Base-by-base conservation (phyloP, 2,329 filamentous ascomycete species). In the Xylaria sp. region DNA sequence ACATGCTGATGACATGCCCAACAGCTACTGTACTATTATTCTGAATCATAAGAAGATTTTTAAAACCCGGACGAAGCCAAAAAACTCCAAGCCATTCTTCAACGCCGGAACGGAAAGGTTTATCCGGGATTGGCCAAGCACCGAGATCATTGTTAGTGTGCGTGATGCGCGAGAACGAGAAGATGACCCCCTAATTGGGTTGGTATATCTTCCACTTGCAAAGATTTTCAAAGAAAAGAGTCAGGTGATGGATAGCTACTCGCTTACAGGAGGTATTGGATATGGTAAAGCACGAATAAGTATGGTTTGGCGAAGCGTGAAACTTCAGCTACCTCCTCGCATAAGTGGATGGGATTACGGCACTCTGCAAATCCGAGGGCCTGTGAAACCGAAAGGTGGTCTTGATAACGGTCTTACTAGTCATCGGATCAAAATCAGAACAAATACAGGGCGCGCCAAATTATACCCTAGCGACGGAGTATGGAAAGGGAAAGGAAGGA, bases 31-130 rank as follows among this genome's bases (percentile, higher is more conserved):
- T 77, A 92, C 86, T 37, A 87, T 93, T 72, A 91, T 93, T 51
- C 79, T 93, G 72, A 93, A 93, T 75, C 91, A 93, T 75, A 86
- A 86, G 71, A 93, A 87, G 76, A 82, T 85, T 13, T 94, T 90
- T 81, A 89, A 86, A 73, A 92, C 91, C 1, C 83, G 92, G 18
- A 92, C 91, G 0, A 93, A 94, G 79, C 91, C 92, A 0, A 92
- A 93, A 80, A 93, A 93, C 70, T 86, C 89, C 0, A 93, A 92
- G 74, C 92, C 92, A 0, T 93, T 93, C 78, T 93, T 92, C 83
- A 93, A 93, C 71, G 91, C 92, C 2, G 90, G 90, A 5, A 92
- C 88, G 1, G 92, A 94, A 77, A 86, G 90, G 5, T 92, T 93
- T 71, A 84, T 93, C 47, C 83, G 87, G 13, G 89, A 93, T 76